A percentile compares a stretch with the other conserved stretches of the same genome.
Conservation (phyloP, 495 filamentous ascomycete genomes). For the Sordaria brevicollis region DNA sequence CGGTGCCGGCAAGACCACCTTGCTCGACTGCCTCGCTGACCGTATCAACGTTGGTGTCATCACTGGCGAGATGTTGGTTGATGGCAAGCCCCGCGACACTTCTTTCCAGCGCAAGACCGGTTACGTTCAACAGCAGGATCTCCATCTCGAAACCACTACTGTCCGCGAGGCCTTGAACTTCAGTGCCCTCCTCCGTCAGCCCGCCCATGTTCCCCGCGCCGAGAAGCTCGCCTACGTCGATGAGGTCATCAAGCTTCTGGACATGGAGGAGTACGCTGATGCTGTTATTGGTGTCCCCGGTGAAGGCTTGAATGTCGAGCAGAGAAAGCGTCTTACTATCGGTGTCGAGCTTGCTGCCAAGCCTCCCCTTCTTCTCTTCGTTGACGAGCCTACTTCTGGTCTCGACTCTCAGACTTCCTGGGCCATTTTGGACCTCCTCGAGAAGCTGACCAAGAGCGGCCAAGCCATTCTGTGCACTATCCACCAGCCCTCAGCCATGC, state of each 20-base stretch:
- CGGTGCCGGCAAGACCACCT: constrained; percentile 64
- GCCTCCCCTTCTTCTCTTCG: constrained; percentile 78
- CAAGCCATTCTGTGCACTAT: constrained; percentile 89
- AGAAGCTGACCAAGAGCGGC: constrained; percentile 72
- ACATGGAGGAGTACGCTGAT: constrained; percentile 81
- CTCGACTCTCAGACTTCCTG: constrained; percentile 80
- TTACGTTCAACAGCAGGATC: constrained; percentile 93
- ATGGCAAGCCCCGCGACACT: constrained; percentile 61
- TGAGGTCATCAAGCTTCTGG: constrained; percentile 80
- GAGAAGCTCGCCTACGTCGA: constrained; percentile 85
- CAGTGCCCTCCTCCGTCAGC: constrained; percentile 75
- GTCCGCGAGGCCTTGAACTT: constrained; percentile 81
- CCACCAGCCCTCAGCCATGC: constrained; percentile 82
- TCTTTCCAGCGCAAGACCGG: constrained; percentile 91
- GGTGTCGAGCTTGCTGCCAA: constrained; percentile 88
- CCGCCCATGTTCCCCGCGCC: constrained; percentile 49
- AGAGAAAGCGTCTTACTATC: constrained; percentile 80
- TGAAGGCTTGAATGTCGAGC: constrained; percentile 88
- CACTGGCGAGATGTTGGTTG: constrained; percentile 75
- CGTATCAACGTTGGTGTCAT: constrained; percentile 82
- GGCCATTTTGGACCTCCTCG: constrained; percentile 68
- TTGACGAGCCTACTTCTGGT: constrained; percentile 83
- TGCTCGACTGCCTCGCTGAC: constrained; percentile 63
- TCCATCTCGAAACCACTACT: constrained; percentile 77
- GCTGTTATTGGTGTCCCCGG: constrained; percentile 81